Conservation (phyloP, 2,329 filamentous ascomycete genomes). For the Fusarium acutatum region DNA sequence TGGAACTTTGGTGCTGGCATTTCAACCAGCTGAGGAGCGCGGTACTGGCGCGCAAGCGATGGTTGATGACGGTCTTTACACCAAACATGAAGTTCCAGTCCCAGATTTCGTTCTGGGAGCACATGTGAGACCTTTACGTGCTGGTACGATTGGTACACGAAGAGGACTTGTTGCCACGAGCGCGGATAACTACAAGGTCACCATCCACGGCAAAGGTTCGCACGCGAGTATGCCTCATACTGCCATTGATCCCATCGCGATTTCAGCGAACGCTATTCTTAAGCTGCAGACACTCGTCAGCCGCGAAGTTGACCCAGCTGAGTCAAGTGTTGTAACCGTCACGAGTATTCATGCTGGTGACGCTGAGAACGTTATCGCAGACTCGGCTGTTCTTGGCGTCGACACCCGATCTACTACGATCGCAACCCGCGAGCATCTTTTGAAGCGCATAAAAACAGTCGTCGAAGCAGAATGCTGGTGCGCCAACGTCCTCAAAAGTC, state of each 20-base stretch:
- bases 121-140: constrained; percentile 43
- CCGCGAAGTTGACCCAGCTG: constrained; percentile 44
- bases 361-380: constrained; percentile 56
- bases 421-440: constrained; percentile 46
- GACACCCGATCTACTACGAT: constrained; percentile 50
- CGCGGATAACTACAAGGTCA: constrained; percentile 43
- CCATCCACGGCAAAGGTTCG: constrained; percentile 48
- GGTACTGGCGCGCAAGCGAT: constrained; percentile 63
- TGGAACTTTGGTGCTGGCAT: constrained; percentile 70
- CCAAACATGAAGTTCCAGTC: constrained; percentile 33
- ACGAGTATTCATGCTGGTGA: constrained; percentile 53
- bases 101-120: constrained; percentile 50
- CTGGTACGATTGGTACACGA: constrained; percentile 45
- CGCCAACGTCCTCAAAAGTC: constrained; percentile 52
- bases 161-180: constrained; percentile 39
- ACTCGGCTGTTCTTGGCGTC: constrained; percentile 51
- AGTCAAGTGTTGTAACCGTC: constrained; percentile 55
- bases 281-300: constrained; percentile 44
- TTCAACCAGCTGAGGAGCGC: constrained; percentile 74
- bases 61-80: constrained; percentile 50
- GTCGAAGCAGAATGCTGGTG: constrained; percentile 64
- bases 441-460: constrained; percentile 50
- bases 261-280: constrained; percentile 8
- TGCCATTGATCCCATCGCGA: constrained; percentile 3
- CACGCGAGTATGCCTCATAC: constrained; percentile 21